Evolutionary conservation across 2,329 filamentous ascomycete genomes (phyloP).

Genomic region (Botryotinia convoluta): DNA sequence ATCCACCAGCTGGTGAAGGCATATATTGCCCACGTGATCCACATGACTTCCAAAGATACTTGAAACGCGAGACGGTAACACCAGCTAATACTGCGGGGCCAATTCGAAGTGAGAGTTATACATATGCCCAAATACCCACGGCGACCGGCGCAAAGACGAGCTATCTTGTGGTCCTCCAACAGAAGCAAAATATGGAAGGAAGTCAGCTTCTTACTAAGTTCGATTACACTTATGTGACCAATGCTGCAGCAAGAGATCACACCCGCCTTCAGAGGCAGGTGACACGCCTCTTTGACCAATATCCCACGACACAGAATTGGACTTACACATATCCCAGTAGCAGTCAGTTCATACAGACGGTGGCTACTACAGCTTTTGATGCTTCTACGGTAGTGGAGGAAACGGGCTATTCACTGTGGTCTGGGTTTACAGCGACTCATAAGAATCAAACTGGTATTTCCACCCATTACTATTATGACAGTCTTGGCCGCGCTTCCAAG

Average conservation of each 20-base stretch:
- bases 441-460: constrained; percentile 1
- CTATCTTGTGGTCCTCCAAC: constrained; percentile 2
- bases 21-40: constrained; percentile 12
- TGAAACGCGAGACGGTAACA: constrained; percentile 12
- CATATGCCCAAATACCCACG: constrained; percentile 12
- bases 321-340: background rate
- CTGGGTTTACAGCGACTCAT: background rate
- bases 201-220: background rate
- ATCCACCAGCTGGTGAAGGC: constrained; percentile 5
- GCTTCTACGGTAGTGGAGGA: constrained; percentile 1
- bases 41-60: constrained; percentile 11
- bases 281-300: background rate
- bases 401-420: constrained; percentile 6
- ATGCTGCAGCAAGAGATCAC: constrained; percentile 2
- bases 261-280: constrained; percentile 7
- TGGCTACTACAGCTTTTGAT: constrained; percentile 4
- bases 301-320: constrained; percentile 11
- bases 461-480: background rate
- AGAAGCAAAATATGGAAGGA: background rate
- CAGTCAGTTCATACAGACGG: background rate
- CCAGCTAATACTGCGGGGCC: background rate
- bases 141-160: background rate
- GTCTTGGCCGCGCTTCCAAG: background rate
- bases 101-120: constrained; percentile 10
- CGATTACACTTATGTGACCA: constrained; percentile 13